Evolutionary conservation across 73 alveolate genomes (phyloP), one percentile per base, ranked within the genome.

Genomic region (Breviolum minutum): DNA sequence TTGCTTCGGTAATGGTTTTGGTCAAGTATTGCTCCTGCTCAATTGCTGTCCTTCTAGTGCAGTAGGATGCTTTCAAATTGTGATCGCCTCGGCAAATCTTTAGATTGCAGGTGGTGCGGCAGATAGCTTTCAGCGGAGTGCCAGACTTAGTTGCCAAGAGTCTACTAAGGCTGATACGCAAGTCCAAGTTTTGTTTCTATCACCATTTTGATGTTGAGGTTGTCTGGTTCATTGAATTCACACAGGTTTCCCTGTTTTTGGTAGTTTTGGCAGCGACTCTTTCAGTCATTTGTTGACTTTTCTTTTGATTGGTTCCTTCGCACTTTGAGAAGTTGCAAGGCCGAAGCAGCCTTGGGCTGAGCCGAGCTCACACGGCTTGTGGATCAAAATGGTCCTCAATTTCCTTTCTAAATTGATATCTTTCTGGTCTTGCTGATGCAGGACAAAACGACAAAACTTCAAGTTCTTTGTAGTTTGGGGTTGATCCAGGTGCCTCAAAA

Each of bases 271-370:
- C 81, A 26, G 48, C 0, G 83, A 48, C 5, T 40, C 54, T 40
- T 40, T 40, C 54, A 40, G 54, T 40, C 54, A 40, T 40, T 40
- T 40, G 54, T 40, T 40, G 54, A 40, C 54, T 40, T 40, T 40
- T 40, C 54, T 73, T 24, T 26, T 13, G 60, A 3, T 73, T 73
- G 83, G 12, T 19, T 8, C 83, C 12, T 73, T 19, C 3, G 64
- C 63, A 17, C 10, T 14, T 5, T 79, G 87, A 5, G 54, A 40
- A 40, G 54, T 40, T 17, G 71, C 20, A 20, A 81, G 90, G 90
- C 90, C 40, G 90, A 81, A 32, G 70, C 90, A 24, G 90, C 90
- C 71, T 60, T 81, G 90, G 90, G 90, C 66, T 79, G 29, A 79
- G 87, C 66, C 13, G 64, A 29, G 29, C 82, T 77, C n/a, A 77